These are phyloP conservation scores for Suhomyces ambrosiae DNA, from an alignment of 1,139 yeast species.

Conservation along the genomic window DNA sequence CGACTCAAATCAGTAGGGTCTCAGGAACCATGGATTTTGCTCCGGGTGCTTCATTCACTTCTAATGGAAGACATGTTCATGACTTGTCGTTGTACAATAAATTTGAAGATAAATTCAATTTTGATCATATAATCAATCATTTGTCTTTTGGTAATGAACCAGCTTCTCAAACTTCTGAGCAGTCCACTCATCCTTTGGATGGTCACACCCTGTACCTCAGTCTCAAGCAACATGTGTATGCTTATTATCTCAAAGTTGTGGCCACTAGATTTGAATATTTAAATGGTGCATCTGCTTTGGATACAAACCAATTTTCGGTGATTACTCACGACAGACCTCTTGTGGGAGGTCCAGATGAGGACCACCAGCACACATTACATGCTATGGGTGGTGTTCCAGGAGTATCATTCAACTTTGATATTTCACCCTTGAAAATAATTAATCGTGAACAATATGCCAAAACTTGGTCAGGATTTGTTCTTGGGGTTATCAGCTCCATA, in stretches of 20 bases:
- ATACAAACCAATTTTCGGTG: constrained; percentile 91
- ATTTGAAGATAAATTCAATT: constrained; percentile 57
- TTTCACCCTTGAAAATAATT: constrained; percentile 89
- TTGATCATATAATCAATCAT: constrained; percentile 76
- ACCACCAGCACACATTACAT: constrained; percentile 86
- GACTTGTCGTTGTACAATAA: constrained; percentile 74
- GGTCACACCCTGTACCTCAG: constrained; percentile 44
- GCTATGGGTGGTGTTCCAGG: constrained; percentile 91
- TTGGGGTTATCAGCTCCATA: constrained; percentile 83
- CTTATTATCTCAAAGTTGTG: constrained; percentile 87
- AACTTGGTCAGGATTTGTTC: constrained; percentile 82
- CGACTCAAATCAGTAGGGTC: constrained; percentile 77
- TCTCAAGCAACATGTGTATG: constrained; percentile 63
- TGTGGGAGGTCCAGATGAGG: constrained; percentile 83
- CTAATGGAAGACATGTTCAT: constrained; percentile 69
- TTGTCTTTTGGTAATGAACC: constrained; percentile 79
- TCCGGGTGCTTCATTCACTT: constrained; percentile 74
- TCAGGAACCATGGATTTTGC: constrained; percentile 94
- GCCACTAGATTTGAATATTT: constrained; percentile 82
- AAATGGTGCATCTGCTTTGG: constrained; percentile 52
- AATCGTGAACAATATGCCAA: constrained; percentile 78
- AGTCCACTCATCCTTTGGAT: constrained; percentile 68
- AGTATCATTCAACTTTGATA: constrained; percentile 82
- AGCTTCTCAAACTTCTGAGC: constrained; percentile 5
- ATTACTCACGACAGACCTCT: constrained; percentile 87